Evolutionary conservation across 305 asterid genomes (phyloP), one percentile per base, ranked within the genome.

Genomic region (Solanum hybrid): DNA sequence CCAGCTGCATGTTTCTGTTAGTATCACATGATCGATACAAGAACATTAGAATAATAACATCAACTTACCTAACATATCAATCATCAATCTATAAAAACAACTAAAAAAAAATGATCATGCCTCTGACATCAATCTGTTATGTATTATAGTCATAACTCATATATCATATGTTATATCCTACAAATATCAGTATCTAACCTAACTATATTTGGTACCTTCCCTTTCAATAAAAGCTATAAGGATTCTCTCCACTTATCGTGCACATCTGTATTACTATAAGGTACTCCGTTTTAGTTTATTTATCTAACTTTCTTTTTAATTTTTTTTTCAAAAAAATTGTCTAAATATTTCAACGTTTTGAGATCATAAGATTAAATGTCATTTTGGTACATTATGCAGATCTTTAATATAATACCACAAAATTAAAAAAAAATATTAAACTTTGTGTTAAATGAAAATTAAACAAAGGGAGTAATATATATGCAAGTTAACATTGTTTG

Each of bases 11-110:
- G 56, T 79, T 79, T 79, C 11, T 36, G 32, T 79, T 79, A 22
- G 60, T 9, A 37, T 79, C 64, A 79, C 64, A 37, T 79, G 85
- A 24, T 37, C 6, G 34, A 37, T 79, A 79, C 85, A 64, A 64
- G 26, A 60, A 60, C 71, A 60, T 60, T 60, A 20, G 11, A 20
- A 20, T 60, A 60, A 20, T 7, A 60, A 60, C 29, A 5, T 34
- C 85, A 36, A 22, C 85, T 12, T 79, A 79, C 60, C 85, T 79
- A 79, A 79, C 85, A n/a, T 17, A 79, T 36, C 27, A 36, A 78
- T 79, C 22, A 79, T 37, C 85, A 79, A 79, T 79, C 85, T 12
- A 36, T 66, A 66, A 27, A 79, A 79, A 79, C 32, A 79, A 79
- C 56, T n/a, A 3, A n/a, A 42, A 42, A 38, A 79, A 79, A 11